Evolutionary conservation across 1,284 basidiomycete species (phyloP).

Genomic region (Ustanciosporium gigantosporum): DNA sequence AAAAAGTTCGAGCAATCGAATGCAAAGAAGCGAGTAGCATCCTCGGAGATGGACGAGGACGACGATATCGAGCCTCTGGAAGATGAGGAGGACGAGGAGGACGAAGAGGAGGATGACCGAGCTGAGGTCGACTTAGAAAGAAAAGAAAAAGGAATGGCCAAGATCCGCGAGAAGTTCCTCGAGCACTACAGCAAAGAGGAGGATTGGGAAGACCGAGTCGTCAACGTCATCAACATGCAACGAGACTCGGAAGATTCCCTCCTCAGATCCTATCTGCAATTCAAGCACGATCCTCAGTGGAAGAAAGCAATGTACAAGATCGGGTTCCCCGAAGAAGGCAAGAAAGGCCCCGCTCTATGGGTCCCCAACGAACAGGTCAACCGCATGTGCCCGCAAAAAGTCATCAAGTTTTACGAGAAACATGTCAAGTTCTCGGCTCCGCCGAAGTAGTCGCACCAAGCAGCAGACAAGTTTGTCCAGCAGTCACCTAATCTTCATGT

Average conservation of each 20-base stretch:
- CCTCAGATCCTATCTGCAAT: constrained; percentile 24
- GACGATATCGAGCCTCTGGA: constrained; percentile 1
- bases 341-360: constrained; percentile 18
- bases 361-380: constrained; percentile 22
- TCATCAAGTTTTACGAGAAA: constrained; percentile 39
- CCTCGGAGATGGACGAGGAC: background rate
- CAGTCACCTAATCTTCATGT: too few relatives aligned
- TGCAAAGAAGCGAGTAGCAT: background rate
- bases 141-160: background rate
- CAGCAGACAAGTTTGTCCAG: too few relatives aligned
- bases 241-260: constrained; percentile 11
- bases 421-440: constrained; percentile 31
- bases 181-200: constrained; percentile 10
- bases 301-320: constrained; percentile 4
- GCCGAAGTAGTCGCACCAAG: too few relatives aligned
- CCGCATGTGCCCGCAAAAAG: constrained; percentile 34
- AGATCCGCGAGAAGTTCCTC: constrained; percentile 10
- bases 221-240: constrained; percentile 26
- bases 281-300: constrained; percentile 4
- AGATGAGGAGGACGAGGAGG: background rate
- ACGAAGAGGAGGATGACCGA: background rate
- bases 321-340: background rate
- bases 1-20: constrained; percentile 12
- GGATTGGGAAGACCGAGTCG: constrained; percentile 25
- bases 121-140: constrained; percentile 3